Evolutionary conservation across 2,329 filamentous ascomycete species (phyloP).

Genomic region (Coniochaeta pulveracea): DNA sequence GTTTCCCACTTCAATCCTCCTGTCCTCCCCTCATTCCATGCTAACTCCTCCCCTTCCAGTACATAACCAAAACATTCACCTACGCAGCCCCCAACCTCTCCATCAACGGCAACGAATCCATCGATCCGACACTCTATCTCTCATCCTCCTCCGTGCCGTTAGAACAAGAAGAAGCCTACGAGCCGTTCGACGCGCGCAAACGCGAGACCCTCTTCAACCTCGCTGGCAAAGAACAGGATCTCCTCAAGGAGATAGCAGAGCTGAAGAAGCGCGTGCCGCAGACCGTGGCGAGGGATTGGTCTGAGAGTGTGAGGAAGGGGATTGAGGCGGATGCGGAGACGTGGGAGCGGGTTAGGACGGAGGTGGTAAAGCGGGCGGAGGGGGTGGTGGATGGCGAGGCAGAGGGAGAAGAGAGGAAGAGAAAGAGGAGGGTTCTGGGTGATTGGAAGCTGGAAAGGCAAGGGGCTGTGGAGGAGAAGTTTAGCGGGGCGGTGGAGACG

Average conservation of each 20-base stretch:
- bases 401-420: slow-evolving; percentile 6
- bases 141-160: not conserved
- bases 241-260: slow-evolving; percentile 50
- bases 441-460: slow-evolving; percentile 31
- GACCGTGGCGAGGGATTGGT: slow-evolving; percentile 29
- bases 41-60: slow-evolving; percentile 25
- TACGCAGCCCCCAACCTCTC: slow-evolving; percentile 47
- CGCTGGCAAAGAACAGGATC: slow-evolving; percentile 50
- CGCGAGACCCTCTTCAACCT: slow-evolving; percentile 48
- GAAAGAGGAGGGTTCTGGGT: slow-evolving; percentile 12
- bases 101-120: slow-evolving; percentile 48
- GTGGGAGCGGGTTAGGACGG: slow-evolving; percentile 22
- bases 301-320: slow-evolving; percentile 25
- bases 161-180: slow-evolving; percentile 25
- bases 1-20: no score
- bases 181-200: slow-evolving; percentile 48
- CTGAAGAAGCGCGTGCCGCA: slow-evolving; percentile 43
- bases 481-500: slow-evolving; percentile 34
- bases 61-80: slow-evolving; percentile 49
- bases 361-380: slow-evolving; percentile 19
- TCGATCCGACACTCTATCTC: slow-evolving; percentile 26
- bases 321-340: slow-evolving; percentile 28
- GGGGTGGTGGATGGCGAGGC: slow-evolving; percentile 8
- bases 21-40: no score
- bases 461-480: slow-evolving; percentile 32